A percentile compares a stretch with the other conserved stretches of the same genome.
phyloP scores from a whole-genome alignment of 257 asterid species.

The Solanum dulcamara region DNA sequence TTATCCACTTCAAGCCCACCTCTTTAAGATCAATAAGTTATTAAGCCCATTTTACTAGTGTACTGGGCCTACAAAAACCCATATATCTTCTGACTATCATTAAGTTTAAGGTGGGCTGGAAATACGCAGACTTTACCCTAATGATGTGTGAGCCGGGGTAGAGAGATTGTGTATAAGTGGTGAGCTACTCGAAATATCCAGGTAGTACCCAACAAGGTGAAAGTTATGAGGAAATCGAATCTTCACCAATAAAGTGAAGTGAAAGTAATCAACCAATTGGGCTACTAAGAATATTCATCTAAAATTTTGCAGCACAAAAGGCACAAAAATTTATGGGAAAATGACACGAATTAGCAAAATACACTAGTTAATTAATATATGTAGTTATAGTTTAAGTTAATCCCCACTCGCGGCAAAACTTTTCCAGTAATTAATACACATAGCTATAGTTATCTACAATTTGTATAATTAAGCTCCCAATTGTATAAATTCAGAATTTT shows the following conservation, averaged over 20 bases:
- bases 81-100: background rate
- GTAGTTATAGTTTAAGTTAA: no score
- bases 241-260: background rate
- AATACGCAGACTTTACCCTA: background rate
- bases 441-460: no score
- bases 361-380: no score
- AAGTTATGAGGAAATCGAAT: background rate
- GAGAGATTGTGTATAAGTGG: background rate
- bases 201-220: background rate
- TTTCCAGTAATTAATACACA: no score
- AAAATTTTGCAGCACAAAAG: background rate
- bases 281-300: background rate
- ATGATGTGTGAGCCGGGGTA: background rate
- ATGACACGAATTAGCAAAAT: no score
- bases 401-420: no score
- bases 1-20: background rate
- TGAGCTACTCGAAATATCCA: background rate
- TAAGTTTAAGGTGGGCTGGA: accelerated
- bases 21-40: background rate
- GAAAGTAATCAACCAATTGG: background rate
- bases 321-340: no score
- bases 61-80: background rate
- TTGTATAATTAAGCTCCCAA: no score
- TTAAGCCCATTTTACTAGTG: background rate
- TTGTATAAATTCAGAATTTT: no score